Evolutionary conservation across 1,284 basidiomycete genomes (phyloP), one percentile per base, ranked within the genome.

Genomic region (Vanrija humicola): DNA sequence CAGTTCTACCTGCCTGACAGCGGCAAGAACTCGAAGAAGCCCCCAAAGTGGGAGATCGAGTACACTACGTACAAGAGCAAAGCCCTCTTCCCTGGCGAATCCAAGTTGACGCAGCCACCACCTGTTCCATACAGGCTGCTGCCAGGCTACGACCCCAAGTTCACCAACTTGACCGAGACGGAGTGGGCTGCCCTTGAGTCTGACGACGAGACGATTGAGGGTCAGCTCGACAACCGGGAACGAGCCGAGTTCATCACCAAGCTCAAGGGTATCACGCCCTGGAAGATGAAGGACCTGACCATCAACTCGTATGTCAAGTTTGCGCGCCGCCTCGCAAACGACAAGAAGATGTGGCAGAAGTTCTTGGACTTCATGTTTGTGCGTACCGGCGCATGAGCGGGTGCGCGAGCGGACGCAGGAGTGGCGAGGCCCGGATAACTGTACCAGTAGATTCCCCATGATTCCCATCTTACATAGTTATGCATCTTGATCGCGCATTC

Each of bases 1-100:
- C 77, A 90, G 84, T 91, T 87, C 71, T 93, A 86, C 77, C 79
- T 92, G 48, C 86, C 89, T 4, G 78, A 84, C 55, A 75, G 92
- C 21, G 82, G 82, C 42, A 70, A 77, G 48, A 81, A 82, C 19
- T 82, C 83, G 69, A 77, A 82, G 64, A 78, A 80, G n/a, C 66
- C 78, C 52, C 88, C 88, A 5, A 76, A 79, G 64, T 90, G 83
- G 79, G 80, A 85, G 75, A 78, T 93, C 59, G 89, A 92, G 74
- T 92, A 92, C 72, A 68, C 86, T 72, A 92, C 89, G 46, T 86
- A 84, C 70, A 72, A 74, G 45, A 66, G 78, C 16, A 65, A 70
- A 46, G 68, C 70, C 43, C 75, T 82, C 42, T 75, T 81, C 46
- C 76, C 67, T 10, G 61, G 63, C 46, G 42, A 52, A 46, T 8